Conservation (phyloP, 805 yeast species). For the Candida wancherniae region DNA sequence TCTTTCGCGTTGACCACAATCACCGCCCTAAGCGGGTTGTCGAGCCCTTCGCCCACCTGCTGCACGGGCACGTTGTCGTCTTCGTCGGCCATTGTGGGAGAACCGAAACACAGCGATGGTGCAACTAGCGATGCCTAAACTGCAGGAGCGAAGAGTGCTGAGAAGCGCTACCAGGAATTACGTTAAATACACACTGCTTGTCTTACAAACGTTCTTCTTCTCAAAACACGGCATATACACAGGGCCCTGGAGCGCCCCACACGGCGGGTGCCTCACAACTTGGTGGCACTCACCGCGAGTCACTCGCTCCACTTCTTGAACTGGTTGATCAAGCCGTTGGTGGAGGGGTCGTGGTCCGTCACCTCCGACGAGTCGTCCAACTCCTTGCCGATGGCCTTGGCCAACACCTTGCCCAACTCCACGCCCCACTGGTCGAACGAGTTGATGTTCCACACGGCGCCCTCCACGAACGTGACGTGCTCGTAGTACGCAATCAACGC, state of each 20-base stretch:
- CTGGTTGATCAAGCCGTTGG: slow-evolving; percentile 90
- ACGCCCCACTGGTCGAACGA: slow-evolving; percentile 99
- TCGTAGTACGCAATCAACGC: slow-evolving; percentile 97
- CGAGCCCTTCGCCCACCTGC: slow-evolving; percentile 30
- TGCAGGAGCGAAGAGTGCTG: no score
- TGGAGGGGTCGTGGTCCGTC: slow-evolving; percentile 78
- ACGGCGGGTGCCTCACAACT: no score
- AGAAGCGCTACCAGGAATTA: no score
- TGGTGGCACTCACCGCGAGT: no score
- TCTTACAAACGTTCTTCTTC: no score
- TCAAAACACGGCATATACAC: no score
- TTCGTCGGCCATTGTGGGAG: slow-evolving; percentile 11
- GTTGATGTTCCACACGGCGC: slow-evolving; percentile 99
- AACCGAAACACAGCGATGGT: no score
- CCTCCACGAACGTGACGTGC: slow-evolving; percentile 95
- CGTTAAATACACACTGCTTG: no score
- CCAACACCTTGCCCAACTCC: slow-evolving; percentile 96
- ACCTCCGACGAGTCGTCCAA: slow-evolving; percentile 58
- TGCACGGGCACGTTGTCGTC: slow-evolving; percentile 11
- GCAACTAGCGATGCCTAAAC: no score
- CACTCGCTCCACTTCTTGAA: slow-evolving; percentile 74
- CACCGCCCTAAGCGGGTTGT: slow-evolving; percentile 43
- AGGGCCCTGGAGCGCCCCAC: no score
- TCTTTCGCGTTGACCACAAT: slow-evolving; percentile 36
- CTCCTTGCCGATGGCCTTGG: slow-evolving; percentile 91